These are phyloP conservation scores for Bombardia bombarda DNA, from an alignment of 495 filamentous ascomycete genomes.

Conservation along the genomic window DNA sequence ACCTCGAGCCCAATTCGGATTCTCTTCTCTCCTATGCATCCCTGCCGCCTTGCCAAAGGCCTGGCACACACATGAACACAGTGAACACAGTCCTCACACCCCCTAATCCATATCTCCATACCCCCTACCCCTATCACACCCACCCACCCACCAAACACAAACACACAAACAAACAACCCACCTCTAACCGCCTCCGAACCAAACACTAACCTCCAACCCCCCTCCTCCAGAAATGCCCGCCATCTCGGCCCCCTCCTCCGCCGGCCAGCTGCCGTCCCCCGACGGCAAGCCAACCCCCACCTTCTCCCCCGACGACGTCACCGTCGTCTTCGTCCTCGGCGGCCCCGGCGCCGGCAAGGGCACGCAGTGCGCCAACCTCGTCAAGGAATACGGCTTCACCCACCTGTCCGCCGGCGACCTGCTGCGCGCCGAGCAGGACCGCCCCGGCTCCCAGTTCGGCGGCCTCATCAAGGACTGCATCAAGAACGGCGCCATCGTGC, in stretches of 20 bases:
- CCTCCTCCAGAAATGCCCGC: constrained; percentile 22
- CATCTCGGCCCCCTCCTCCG: constrained; percentile 14
- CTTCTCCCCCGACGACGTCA: constrained; percentile 72
- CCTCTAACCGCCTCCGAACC: background rate
- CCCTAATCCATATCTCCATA: too few relatives aligned
- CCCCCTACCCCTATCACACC: too few relatives aligned
- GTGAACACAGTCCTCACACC: too few relatives aligned
- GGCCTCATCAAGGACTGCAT: constrained; percentile 85
- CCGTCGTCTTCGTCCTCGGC: constrained; percentile 82
- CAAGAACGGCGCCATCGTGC: constrained; percentile 87
- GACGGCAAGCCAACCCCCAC: constrained; percentile 52
- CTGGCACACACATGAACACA: too few relatives aligned
- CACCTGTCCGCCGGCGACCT: constrained; percentile 93
- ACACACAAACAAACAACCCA: background rate
- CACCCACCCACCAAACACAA: too few relatives aligned
- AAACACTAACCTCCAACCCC: constrained; percentile 1
- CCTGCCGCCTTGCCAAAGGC: too few relatives aligned
- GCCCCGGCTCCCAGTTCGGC: constrained; percentile 77
- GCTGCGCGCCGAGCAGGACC: constrained; percentile 85
- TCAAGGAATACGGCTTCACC: constrained; percentile 81
- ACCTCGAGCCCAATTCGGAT: too few relatives aligned
- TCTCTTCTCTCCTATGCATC: too few relatives aligned
- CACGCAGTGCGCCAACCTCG: constrained; percentile 83
- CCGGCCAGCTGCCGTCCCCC: constrained; percentile 34
- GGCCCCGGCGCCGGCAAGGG: constrained; percentile 74